Percentiles rank a stretch among this genome's conserved stretches.
These are phyloP conservation scores for Blastobotrys raffinosifermentans DNA, from an alignment of 1,139 yeast genomes.

Conservation along the genomic window DNA sequence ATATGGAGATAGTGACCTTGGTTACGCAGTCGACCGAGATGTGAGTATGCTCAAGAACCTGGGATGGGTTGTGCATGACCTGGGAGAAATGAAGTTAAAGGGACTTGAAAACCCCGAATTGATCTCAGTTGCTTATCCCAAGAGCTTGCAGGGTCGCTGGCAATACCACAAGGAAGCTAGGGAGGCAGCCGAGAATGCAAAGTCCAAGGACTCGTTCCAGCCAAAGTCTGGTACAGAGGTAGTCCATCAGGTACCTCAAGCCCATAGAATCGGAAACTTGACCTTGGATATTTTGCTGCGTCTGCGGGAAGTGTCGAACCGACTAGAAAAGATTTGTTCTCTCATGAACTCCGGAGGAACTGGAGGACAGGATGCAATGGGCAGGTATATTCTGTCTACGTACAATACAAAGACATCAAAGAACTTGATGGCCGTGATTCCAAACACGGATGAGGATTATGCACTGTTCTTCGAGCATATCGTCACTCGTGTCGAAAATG, in stretches of 20 bases:
- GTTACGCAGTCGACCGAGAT: conserved; percentile 63
- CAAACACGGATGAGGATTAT: conserved; percentile 34
- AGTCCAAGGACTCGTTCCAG: not conserved
- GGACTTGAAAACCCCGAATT: conserved; percentile 93
- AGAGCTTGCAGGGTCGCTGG: conserved; percentile 52
- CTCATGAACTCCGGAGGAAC: conserved; percentile 19
- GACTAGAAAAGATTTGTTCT: conserved; percentile 47
- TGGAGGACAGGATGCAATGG: conserved; percentile 2
- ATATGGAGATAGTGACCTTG: conserved; percentile 54
- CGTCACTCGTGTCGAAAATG: conserved; percentile 57
- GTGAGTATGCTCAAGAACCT: conserved; percentile 57
- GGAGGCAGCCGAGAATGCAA: conserved; percentile 1
- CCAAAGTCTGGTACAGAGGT: too few relatives aligned
- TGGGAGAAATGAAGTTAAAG: conserved; percentile 86
- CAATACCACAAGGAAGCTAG: conserved; percentile 37
- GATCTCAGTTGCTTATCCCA: conserved; percentile 75
- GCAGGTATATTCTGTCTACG: conserved; percentile 7
- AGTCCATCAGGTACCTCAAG: conserved; percentile 3
- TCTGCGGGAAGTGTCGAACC: conserved; percentile 42
- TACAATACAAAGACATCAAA: conserved; percentile 28
- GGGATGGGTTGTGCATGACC: conserved; percentile 62
- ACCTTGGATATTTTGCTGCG: conserved; percentile 38
- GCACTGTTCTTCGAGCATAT: conserved; percentile 54
- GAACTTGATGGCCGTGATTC: conserved; percentile 18
- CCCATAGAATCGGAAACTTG: conserved; percentile 19